Percentiles rank a stretch among this genome's conserved stretches.
These are phyloP conservation scores for Odonthalia washingtoniensis DNA, from an alignment of 31 red algal genomes.

Conservation along the genomic window DNA sequence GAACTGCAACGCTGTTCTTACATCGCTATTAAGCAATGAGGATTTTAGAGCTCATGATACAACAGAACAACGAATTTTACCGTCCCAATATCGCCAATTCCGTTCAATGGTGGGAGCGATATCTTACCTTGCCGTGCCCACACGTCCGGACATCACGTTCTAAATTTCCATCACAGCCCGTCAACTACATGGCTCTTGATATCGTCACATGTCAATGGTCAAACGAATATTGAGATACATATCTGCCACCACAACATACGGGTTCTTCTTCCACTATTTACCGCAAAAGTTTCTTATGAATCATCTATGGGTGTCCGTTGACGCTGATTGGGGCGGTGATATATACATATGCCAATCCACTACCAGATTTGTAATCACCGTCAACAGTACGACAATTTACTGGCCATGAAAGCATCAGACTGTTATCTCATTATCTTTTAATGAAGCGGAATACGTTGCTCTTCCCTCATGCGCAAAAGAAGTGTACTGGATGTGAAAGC, in stretches of 20 bases:
- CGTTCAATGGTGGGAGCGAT: slow-evolving; percentile 29
- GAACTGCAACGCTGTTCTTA: not conserved
- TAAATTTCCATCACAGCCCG: slow-evolving; percentile 20
- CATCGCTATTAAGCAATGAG: not conserved
- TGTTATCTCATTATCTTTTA: not conserved
- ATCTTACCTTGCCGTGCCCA: slow-evolving; percentile 10
- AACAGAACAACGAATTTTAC: not conserved
- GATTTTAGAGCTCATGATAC: not conserved
- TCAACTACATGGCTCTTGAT: not conserved
- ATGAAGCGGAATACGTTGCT: not conserved
- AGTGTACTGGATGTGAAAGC: not conserved
- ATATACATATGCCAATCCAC: not conserved
- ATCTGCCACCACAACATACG: not conserved
- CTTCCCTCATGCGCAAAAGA: not conserved
- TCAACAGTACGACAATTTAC: not conserved
- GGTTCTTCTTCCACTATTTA: not conserved
- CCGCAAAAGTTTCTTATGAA: not conserved
- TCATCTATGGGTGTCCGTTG: not conserved
- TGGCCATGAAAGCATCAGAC: not conserved
- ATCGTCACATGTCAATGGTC: not conserved
- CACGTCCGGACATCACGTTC: slow-evolving; percentile 28
- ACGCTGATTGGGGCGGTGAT: slow-evolving; percentile 8
- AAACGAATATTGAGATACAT: slow-evolving; percentile 24
- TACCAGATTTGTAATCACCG: not conserved
- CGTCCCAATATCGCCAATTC: slow-evolving; percentile 15